Percentiles rank a stretch among this genome's conserved stretches.
Evolutionary conservation across 441 rosid species (phyloP).

Genomic region (Aquilaria agallochum): DNA sequence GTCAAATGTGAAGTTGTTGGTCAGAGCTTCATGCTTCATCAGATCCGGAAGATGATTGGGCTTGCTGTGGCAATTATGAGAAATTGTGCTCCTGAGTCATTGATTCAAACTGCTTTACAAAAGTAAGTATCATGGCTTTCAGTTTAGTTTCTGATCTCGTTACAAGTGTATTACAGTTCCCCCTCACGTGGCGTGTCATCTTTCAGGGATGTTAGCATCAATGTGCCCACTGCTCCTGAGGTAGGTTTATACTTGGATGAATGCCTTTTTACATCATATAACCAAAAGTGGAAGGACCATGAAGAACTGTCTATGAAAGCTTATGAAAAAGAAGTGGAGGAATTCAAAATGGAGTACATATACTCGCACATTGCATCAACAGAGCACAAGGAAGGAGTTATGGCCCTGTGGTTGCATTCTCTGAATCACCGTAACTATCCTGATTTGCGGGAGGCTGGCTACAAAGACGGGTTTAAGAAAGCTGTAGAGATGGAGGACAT

Average conservation of each 20-base stretch:
- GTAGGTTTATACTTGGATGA: conserved; percentile 94
- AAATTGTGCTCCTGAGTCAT: conserved; percentile 69
- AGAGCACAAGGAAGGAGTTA: conserved; percentile 78
- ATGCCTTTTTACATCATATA: conserved; percentile 80
- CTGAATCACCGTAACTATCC: conserved; percentile 82
- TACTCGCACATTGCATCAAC: conserved; percentile 79
- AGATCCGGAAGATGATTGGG: conserved; percentile 90
- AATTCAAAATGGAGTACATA: conserved; percentile 76
- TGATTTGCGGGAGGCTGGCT: conserved; percentile 31
- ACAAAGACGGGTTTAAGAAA: conserved; percentile 14
- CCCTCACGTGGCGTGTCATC: background rate
- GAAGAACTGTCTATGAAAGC: conserved; percentile 80
- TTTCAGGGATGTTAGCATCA: conserved; percentile 61
- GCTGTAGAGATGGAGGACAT: conserved; percentile 5
- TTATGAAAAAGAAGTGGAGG: conserved; percentile 63
- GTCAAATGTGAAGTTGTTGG: conserved; percentile 96
- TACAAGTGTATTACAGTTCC: background rate
- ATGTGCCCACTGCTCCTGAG: conserved; percentile 91
- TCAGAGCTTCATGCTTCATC: conserved; percentile 99
- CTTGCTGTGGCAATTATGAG: conserved; percentile 88
- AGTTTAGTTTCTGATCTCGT: background rate
- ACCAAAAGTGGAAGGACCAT: conserved; percentile 79
- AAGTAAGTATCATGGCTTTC: conserved; percentile 37
- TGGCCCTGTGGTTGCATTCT: conserved; percentile 93
- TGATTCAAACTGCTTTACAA: conserved; percentile 61